These are phyloP conservation scores for Neofusicoccum umdonicola DNA, from an alignment of 2,329 filamentous ascomycete genomes.

Conservation along the genomic window DNA sequence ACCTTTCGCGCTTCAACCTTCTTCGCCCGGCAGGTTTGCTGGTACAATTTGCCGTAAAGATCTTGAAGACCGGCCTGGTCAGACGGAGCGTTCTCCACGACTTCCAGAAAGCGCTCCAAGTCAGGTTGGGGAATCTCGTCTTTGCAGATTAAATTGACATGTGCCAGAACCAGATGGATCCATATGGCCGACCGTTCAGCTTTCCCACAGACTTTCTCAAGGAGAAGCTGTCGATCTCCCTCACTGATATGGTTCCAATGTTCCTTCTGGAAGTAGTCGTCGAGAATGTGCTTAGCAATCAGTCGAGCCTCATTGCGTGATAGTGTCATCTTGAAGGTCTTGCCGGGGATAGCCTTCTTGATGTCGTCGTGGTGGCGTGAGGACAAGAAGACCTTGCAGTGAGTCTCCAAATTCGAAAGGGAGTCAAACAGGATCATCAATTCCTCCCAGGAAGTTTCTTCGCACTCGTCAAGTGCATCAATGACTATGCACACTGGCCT, in stretches of 20 bases:
- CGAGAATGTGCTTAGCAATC: not conserved
- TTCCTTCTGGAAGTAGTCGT: not conserved
- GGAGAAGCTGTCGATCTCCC: not conserved
- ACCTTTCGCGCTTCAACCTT: not conserved
- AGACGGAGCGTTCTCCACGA: not conserved
- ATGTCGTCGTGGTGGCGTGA: not conserved
- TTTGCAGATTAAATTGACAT: not conserved
- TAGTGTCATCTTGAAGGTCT: not conserved
- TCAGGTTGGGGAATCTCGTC: not conserved
- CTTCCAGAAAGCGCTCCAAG: not conserved
- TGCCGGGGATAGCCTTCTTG: not conserved
- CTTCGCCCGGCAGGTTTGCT: not conserved
- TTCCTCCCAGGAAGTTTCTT: not conserved
- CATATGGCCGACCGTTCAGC: slow-evolving; percentile 3
- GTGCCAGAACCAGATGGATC: not conserved
- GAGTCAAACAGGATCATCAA: not conserved
- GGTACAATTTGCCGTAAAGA: not conserved
- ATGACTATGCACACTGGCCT: not conserved
- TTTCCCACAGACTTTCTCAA: not conserved
- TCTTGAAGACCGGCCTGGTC: not conserved
- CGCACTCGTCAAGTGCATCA: not conserved
- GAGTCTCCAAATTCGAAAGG: not conserved
- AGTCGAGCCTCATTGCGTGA: not conserved
- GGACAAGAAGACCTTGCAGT: not conserved
- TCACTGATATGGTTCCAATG: not conserved